Base-by-base conservation (phyloP, 108 stramenopile species). In the Cyclotella choctawhatcheeana region DNA sequence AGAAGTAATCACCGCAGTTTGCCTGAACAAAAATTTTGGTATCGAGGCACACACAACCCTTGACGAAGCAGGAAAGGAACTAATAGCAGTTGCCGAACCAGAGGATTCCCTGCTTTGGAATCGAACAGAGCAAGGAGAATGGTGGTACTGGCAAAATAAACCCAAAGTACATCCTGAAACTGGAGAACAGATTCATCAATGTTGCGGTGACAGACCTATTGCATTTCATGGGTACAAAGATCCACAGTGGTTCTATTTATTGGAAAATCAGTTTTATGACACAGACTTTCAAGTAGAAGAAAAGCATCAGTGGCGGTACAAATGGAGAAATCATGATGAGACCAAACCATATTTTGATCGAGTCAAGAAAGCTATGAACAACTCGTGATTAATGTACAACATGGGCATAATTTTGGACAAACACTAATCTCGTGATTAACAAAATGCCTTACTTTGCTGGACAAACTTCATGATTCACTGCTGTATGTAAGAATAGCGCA, bases 81-180 rank as follows among this genome's bases (percentile, higher is more conserved):
- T 76, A 16, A 45, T 69, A 1, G 29, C 52, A 0, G 53, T 76
- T 18, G 67, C 54, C 30, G 58, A 60, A 35, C 51, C 66, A 4
- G 75, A 76, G 44, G 75, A 76, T 13, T 16, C 44, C 1, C 47
- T 76, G 6, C 12, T 63, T 16, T 76, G 75, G 75, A 76, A 76
- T 55, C 43, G 75, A 25, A 76, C 75, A 20, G 67, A 69, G 30
- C 67, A 76, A 27, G 75, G 75, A 21, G 75, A 76, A 54, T 76
- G 75, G 75, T 76, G 75, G 75, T 76, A 76, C 32, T 76, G 75
- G 75, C 18, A 63, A 47, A 63, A 69, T 32, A 76, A 76, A 27
- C 75, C 75, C 18, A 45, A 31, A 34, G 44, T 24, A 25, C 34
- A 76, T 44, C 67, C 67, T 7, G 35, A 10, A 0, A 69, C 67